These are phyloP conservation scores for Aspergillus diversus DNA, from an alignment of 495 filamentous ascomycete genomes.

Conservation along the genomic window DNA sequence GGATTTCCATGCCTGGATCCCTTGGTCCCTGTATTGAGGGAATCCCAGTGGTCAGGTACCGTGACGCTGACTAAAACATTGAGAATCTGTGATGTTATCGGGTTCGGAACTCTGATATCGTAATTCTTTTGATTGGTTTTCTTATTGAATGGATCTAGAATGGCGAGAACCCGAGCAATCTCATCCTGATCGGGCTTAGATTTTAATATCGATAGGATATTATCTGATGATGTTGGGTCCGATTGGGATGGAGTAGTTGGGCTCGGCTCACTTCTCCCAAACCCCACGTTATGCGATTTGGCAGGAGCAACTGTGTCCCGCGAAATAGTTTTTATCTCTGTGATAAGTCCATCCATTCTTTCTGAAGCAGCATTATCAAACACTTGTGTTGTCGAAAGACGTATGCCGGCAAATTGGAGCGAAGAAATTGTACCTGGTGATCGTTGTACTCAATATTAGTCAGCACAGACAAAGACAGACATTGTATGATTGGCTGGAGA, in stretches of 20 bases:
- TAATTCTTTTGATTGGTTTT: slow-evolving; percentile 42
- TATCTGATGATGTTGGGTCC: slow-evolving; percentile 51
- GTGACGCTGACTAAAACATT: slow-evolving; percentile 69
- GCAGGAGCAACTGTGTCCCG: slow-evolving; percentile 29
- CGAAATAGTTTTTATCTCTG: slow-evolving; percentile 43
- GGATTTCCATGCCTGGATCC: slow-evolving; percentile 31
- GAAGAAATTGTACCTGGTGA: slow-evolving; percentile 16
- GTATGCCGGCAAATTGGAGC: slow-evolving; percentile 17
- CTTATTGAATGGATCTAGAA: slow-evolving; percentile 51
- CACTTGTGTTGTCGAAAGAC: slow-evolving; percentile 6
- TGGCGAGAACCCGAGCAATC: slow-evolving; percentile 55
- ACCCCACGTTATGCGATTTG: slow-evolving; percentile 4
- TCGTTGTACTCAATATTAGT: background rate
- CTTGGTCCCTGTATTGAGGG: slow-evolving; percentile 51
- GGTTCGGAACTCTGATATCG: slow-evolving; percentile 63
- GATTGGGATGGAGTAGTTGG: slow-evolving; percentile 20
- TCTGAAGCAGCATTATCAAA: slow-evolving; percentile 4
- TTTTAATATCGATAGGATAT: slow-evolving; percentile 65
- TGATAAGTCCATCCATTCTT: slow-evolving; percentile 49
- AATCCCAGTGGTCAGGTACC: slow-evolving; percentile 77
- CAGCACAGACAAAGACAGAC: background rate
- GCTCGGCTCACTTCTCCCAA: slow-evolving; percentile 19
- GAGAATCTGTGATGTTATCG: slow-evolving; percentile 69
- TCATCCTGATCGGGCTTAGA: slow-evolving; percentile 64
- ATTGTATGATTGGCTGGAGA: background rate